Conservation (phyloP, 169 alveolate genomes). For the Plasmodium malariae region DNA sequence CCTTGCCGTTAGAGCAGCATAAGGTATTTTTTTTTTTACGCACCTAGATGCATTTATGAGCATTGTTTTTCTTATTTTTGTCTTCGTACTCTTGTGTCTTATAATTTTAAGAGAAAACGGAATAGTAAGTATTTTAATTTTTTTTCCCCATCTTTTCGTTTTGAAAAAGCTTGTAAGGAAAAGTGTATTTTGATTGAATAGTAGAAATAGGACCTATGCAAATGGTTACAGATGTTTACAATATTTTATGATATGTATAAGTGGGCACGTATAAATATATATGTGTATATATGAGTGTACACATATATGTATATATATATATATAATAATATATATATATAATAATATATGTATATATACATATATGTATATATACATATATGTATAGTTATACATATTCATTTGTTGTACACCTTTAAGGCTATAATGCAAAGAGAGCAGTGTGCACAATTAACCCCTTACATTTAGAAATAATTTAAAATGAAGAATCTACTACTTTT, state of each 20-base stretch:
- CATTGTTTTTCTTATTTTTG: not conserved
- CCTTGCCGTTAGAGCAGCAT: not conserved
- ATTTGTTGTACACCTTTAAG: not conserved
- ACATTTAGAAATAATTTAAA: not conserved
- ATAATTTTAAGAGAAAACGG: not conserved
- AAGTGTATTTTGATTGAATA: not conserved
- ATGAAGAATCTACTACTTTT: not conserved
- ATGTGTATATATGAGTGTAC: not conserved
- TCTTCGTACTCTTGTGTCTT: not conserved
- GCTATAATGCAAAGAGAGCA: not conserved
- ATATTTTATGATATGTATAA: too few species aligned
- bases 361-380: not conserved
- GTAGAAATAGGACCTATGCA: not conserved
- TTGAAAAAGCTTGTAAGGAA: not conserved
- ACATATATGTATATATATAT: not conserved
- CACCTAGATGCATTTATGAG: constrained; percentile 23
- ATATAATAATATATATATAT: not conserved
- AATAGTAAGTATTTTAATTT: not conserved
- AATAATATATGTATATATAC: not conserved
- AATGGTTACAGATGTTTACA: too few species aligned
- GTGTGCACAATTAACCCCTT: not conserved
- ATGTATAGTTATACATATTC: not conserved
- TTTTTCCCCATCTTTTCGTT: not conserved
- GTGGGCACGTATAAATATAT: too few species aligned
- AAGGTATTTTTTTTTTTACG: constrained; percentile 5